A percentile compares a stretch with the other conserved stretches of the same genome.
phyloP scores from a whole-genome alignment of 768 basidiomycete species.

The Sutorius australiensis region DNA sequence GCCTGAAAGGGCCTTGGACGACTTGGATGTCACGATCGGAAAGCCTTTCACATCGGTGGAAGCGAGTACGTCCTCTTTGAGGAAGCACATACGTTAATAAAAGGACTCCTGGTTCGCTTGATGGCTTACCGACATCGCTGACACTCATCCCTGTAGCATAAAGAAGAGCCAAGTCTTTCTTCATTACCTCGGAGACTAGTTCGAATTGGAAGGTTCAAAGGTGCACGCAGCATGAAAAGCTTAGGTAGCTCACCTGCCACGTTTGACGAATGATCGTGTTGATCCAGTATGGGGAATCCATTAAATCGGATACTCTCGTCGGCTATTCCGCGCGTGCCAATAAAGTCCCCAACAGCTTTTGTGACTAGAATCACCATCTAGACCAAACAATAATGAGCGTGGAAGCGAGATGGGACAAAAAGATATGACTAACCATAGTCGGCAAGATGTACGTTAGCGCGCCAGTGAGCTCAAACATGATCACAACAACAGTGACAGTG shows the following conservation, averaged over 20 bases:
- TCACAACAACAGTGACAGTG: constrained; percentile 96
- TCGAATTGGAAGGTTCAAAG: constrained; percentile 1
- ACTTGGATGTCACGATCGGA: constrained; percentile 72
- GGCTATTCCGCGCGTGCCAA: constrained; percentile 91
- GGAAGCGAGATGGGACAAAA: constrained; percentile 3
- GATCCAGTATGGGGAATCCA: constrained; percentile 95
- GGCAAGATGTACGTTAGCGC: constrained; percentile 96
- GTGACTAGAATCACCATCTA: constrained; percentile 96
- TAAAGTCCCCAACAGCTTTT: constrained; percentile 93
- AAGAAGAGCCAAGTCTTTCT: constrained; percentile 69
- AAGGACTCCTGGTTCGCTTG: background rate
- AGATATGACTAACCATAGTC: constrained; percentile 71
- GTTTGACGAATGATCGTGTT: constrained; percentile 89
- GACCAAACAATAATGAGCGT: constrained; percentile 11
- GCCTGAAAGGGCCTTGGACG: constrained; percentile 63
- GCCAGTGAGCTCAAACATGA: constrained; percentile 99
- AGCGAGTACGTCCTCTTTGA: constrained; percentile 64
- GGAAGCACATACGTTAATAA: constrained; percentile 1
- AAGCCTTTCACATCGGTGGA: constrained; percentile 84
- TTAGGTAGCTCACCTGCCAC: constrained; percentile 64
- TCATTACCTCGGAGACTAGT: constrained; percentile 88
- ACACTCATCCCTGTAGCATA: constrained; percentile 73
- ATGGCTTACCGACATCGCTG: constrained; percentile 67
- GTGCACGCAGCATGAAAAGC: constrained; percentile 1
- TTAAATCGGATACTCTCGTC: constrained; percentile 98